These are phyloP conservation scores for Spirogloea muscicola DNA, from an alignment of 139 green algal species.

Conservation along the genomic window DNA sequence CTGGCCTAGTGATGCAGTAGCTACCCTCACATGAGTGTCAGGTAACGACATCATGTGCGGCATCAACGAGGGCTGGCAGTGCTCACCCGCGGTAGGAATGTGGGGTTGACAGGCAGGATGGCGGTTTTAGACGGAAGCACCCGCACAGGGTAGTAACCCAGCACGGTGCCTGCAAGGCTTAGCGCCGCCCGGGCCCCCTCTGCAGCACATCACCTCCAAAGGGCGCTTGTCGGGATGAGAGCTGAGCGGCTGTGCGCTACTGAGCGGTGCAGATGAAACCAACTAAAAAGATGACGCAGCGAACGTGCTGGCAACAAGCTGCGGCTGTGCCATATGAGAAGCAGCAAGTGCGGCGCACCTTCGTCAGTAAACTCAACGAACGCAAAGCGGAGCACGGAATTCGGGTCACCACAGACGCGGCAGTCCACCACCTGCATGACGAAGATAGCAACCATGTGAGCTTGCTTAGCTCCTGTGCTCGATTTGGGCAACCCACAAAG, in stretches of 20 bases:
- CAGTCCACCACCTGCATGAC: slow-evolving; percentile 71
- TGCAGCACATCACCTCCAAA: too few species aligned
- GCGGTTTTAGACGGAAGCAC: slow-evolving; percentile 88
- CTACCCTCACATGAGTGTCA: too few species aligned
- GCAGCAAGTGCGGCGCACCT: too few species aligned
- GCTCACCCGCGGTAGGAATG: slow-evolving; percentile 65
- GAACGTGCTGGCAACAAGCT: not conserved
- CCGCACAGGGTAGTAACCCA: slow-evolving; percentile 71
- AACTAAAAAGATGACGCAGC: not conserved
- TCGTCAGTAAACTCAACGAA: slow-evolving; percentile 86
- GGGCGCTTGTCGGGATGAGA: not conserved
- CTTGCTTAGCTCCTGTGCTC: too few species aligned
- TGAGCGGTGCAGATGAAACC: not conserved
- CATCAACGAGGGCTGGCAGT: too few species aligned
- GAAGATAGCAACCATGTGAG: not conserved
- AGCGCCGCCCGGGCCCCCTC: slow-evolving; percentile 55
- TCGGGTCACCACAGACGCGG: slow-evolving; percentile 88
- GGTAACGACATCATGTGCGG: too few species aligned
- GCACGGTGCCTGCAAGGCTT: slow-evolving; percentile 50
- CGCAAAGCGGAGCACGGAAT: slow-evolving; percentile 85
- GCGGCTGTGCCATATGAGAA: too few species aligned
- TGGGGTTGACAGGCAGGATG: slow-evolving; percentile 89
- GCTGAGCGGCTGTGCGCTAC: slow-evolving; percentile 73
- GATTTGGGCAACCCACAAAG: too few species aligned
- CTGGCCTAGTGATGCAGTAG: too few species aligned